A percentile compares a stretch with the other conserved stretches of the same genome.
These are phyloP conservation scores for Pleurotus djamor DNA, from an alignment of 768 basidiomycete species.

Conservation along the genomic window DNA sequence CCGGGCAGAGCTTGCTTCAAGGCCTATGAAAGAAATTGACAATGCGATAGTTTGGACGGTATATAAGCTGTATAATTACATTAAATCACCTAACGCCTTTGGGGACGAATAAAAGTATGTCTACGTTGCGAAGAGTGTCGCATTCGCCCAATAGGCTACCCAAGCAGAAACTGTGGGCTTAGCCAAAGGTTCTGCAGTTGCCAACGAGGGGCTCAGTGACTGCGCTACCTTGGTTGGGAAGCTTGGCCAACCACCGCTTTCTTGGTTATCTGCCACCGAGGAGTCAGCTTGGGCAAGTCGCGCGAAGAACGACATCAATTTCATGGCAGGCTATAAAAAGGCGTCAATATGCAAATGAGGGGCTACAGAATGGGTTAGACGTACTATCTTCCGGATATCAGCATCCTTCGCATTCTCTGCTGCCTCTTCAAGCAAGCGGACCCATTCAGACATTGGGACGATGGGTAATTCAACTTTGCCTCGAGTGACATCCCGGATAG, in stretches of 20 bases:
- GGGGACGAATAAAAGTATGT: not conserved
- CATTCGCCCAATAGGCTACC: not conserved
- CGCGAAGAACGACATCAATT: slow-evolving; percentile 25
- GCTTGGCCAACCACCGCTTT: slow-evolving; percentile 19
- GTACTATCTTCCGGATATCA: slow-evolving; percentile 10
- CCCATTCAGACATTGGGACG: slow-evolving; percentile 20
- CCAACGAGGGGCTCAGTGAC: slow-evolving; percentile 30
- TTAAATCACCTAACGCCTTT: no score
- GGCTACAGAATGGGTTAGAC: no score
- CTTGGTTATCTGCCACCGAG: slow-evolving; percentile 8
- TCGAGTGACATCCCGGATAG: not conserved
- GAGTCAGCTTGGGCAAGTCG: slow-evolving; percentile 13
- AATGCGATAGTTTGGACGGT: no score
- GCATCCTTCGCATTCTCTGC: slow-evolving; percentile 10
- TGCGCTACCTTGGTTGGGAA: slow-evolving; percentile 26
- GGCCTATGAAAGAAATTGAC: slow-evolving; percentile 39
- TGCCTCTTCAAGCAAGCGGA: slow-evolving; percentile 10
- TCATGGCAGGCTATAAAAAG: slow-evolving; percentile 35
- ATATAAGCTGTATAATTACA: no score
- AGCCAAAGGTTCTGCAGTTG: slow-evolving; percentile 10
- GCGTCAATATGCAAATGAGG: no score
- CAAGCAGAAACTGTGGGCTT: not conserved
- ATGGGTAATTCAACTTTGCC: slow-evolving; percentile 8
- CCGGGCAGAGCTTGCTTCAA: slow-evolving; percentile 55
- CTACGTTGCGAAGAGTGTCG: not conserved